Evolutionary conservation across 768 basidiomycete genomes (phyloP), one percentile per base, ranked within the genome.

Genomic region (Scleroderma bovista): DNA sequence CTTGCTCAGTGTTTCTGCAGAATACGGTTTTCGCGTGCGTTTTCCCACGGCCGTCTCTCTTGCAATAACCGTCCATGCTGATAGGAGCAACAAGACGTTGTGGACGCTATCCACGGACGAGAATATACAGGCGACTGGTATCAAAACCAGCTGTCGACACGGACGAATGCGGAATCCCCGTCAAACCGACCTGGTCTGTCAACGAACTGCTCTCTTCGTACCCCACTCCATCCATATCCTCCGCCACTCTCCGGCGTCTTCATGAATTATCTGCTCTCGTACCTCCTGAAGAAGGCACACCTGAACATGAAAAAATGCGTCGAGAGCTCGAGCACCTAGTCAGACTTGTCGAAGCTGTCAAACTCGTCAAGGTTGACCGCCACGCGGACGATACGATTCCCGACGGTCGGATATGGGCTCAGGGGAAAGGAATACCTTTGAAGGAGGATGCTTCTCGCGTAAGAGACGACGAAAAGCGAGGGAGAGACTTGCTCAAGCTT

Each of bases 281-380:
- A 23, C 80, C 87, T 2, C 90, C 88, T 2, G 62, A 71, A 42
- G 72, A 79, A 51, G 79, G 76, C 33, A 79, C 86, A 1, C 59
- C 63, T 6, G 77, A 81, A 51, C 76, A 83, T 54, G 57, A 61
- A 3, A 61, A 64, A 17, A 68, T 86, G 38, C 84, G 79, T 52
- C 52, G 57, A 37, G 81, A 87, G 53, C 66, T 93, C 53, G 83
- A 85, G 55, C 83, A 84, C 47, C 76, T 93, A 44, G 71, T 91
- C 49, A 78, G 75, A 53, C 73, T 93, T 10, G 89, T 93, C 13
- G 88, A 92, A 60, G 89, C 89, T 3, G 88, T 91, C 46, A 86
- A 79, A 64, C 64, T 86, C 22, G 81, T 85, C 39, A 67, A 77
- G 20, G 45, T 66, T 13, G 60, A 62, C n/a, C 44, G 32, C 42